Percentiles rank a stretch among this genome's conserved stretches.
These are phyloP conservation scores for Neofusicoccum sp. DNA, from an alignment of 2,329 filamentous ascomycete species.

Conservation along the genomic window DNA sequence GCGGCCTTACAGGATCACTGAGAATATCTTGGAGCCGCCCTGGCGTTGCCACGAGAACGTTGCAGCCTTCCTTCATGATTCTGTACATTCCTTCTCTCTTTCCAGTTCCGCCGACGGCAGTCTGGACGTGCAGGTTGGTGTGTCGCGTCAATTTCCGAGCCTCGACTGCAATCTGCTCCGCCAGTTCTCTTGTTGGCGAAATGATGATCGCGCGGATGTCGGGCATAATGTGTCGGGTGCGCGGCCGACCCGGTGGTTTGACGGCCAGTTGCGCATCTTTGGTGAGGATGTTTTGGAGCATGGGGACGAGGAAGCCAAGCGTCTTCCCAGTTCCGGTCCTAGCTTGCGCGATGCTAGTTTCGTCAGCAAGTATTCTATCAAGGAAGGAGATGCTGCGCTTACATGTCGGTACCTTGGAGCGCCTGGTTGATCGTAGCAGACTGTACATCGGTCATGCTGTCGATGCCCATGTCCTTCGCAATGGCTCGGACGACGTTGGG, in stretches of 20 bases:
- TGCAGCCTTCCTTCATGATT: conserved; percentile 76
- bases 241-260: not conserved
- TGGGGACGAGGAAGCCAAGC: conserved; percentile 84
- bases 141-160: conserved; percentile 66
- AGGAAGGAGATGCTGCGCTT: conserved; percentile 42
- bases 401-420: conserved; percentile 81
- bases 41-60: conserved; percentile 87
- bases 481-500: conserved; percentile 68
- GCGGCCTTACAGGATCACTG: conserved; percentile 62
- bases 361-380: not conserved
- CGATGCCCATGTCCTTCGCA: conserved; percentile 71
- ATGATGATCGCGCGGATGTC: conserved; percentile 64
- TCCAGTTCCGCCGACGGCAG: conserved; percentile 89
- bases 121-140: conserved; percentile 70
- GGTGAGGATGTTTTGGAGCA: conserved; percentile 76
- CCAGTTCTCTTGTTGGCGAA: conserved; percentile 65
- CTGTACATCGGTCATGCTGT: conserved; percentile 92
- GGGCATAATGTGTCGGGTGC: conserved; percentile 43
- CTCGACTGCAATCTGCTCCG: conserved; percentile 69
- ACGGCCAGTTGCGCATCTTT: conserved; percentile 63
- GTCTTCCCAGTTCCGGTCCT: conserved; percentile 98
- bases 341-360: conserved; percentile 73
- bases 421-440: conserved; percentile 78
- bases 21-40: conserved; percentile 85
- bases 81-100: conserved; percentile 69